These are phyloP conservation scores for Myriosclerotinia curreyana DNA, from an alignment of 2,329 filamentous ascomycete species.

Conservation along the genomic window DNA sequence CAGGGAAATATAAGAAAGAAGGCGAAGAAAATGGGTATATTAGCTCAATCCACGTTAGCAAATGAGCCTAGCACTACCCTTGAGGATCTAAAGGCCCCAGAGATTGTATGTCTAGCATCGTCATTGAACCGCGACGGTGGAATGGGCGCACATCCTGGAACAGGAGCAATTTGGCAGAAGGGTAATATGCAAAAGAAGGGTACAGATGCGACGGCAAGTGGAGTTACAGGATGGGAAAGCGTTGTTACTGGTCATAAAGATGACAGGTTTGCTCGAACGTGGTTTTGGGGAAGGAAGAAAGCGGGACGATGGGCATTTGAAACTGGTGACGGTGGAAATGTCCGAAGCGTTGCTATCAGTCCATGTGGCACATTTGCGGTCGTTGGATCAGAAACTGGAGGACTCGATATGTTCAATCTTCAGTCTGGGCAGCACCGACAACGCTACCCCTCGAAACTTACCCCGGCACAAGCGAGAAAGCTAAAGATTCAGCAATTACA, in stretches of 20 bases:
- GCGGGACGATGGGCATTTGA: slow-evolving; percentile 91
- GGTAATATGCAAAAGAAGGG: slow-evolving; percentile 55
- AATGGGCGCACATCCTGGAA: slow-evolving; percentile 78
- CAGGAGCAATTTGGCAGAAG: slow-evolving; percentile 81
- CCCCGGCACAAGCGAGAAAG: slow-evolving; percentile 73
- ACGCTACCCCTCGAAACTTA: slow-evolving; percentile 77
- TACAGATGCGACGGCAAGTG: slow-evolving; percentile 68
- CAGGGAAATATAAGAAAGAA: slow-evolving; percentile 87
- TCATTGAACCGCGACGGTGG: slow-evolving; percentile 93
- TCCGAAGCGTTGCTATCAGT: slow-evolving; percentile 83
- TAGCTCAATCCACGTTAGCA: slow-evolving; percentile 54
- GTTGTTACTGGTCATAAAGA: slow-evolving; percentile 88
- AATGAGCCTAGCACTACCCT: slow-evolving; percentile 62
- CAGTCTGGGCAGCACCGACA: slow-evolving; percentile 89
- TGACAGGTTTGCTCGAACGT: slow-evolving; percentile 83
- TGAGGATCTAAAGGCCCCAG: slow-evolving; percentile 80
- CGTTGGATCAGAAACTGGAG: slow-evolving; percentile 77
- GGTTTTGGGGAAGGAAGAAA: slow-evolving; percentile 96
- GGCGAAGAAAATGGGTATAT: slow-evolving; percentile 79
- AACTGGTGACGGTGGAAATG: slow-evolving; percentile 78
- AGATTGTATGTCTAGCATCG: slow-evolving; percentile 87
- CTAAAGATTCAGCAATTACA: slow-evolving; percentile 62
- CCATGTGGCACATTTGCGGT: slow-evolving; percentile 92
- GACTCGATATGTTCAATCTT: slow-evolving; percentile 93
- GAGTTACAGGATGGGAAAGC: slow-evolving; percentile 93